Percentiles rank a stretch among this genome's conserved stretches.
These are phyloP conservation scores for Smithsoniella earleae DNA, from an alignment of 163 green algal genomes.

Conservation along the genomic window DNA sequence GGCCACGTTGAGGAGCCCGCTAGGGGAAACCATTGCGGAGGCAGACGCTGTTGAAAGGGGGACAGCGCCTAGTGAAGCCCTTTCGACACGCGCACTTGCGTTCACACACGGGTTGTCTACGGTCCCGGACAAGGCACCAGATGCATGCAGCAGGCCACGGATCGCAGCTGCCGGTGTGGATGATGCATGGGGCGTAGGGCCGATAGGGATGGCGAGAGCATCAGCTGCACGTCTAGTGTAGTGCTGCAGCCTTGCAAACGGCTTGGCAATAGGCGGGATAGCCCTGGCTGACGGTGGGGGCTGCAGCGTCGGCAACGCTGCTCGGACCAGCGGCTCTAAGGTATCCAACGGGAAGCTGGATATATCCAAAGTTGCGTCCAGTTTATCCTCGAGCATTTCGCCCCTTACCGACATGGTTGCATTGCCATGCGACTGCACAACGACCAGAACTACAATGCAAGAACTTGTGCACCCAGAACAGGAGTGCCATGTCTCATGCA, in stretches of 20 bases:
- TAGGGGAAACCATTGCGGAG: neutral
- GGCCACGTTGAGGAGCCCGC: neutral
- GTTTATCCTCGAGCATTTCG: neutral
- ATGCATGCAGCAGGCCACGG: conserved; percentile 24
- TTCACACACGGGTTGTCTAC: neutral
- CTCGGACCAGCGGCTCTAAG: conserved; percentile 8
- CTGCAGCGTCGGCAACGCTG: conserved; percentile 4
- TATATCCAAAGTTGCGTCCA: conserved; percentile 3
- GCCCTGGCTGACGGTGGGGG: neutral
- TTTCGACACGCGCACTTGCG: neutral
- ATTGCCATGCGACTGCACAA: conserved; percentile 19
- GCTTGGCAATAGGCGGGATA: conserved; percentile 1
- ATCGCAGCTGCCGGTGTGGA: neutral
- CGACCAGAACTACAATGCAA: too few species aligned
- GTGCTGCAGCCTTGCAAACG: conserved; percentile 7
- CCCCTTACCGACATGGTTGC: conserved; percentile 11
- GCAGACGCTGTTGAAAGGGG: neutral
- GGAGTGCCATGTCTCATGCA: too few species aligned
- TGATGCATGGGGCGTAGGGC: neutral
- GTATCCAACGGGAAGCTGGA: neutral
- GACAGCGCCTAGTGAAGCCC: conserved; percentile 11
- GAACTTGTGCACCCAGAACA: too few species aligned
- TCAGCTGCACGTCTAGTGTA: conserved; percentile 4
- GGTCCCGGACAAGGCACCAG: neutral
- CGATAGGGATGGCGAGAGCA: neutral